Percentiles rank a stretch among this genome's conserved stretches.
Conservation (phyloP, 176 grass and related monocot genomes). For the Hsuehochloa calcarea region DNA sequence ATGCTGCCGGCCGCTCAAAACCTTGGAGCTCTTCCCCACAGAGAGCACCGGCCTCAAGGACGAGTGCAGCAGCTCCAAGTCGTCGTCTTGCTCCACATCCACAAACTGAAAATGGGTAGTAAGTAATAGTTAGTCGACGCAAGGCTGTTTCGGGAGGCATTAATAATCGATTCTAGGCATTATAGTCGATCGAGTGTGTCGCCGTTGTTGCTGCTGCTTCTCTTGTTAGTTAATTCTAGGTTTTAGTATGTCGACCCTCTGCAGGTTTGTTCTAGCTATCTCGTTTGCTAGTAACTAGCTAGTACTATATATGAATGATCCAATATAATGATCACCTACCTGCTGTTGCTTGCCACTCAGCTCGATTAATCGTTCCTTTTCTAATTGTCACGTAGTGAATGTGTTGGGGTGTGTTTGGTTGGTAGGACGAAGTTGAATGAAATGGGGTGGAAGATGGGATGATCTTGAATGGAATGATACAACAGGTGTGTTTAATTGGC, state of each 20-base stretch:
- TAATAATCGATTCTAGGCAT: too few species aligned
- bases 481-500: too few species aligned
- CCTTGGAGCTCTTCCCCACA: conserved; percentile 83
- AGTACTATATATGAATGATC: not conserved
- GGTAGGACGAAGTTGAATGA: too few species aligned
- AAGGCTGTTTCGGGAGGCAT: too few species aligned
- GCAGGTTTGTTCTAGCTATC: not conserved
- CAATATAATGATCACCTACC: not conserved
- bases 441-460: too few species aligned
- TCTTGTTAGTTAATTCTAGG: not conserved
- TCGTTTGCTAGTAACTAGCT: not conserved
- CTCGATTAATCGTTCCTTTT: too few species aligned
- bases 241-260: not conserved
- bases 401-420: too few species aligned
- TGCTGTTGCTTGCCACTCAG: not conserved
- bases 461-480: too few species aligned
- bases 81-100: conserved; percentile 88
- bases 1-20: conserved; percentile 70
- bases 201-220: not conserved
- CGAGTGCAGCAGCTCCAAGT: conserved; percentile 89
- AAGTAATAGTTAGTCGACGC: not conserved
- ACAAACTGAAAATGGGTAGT: conserved; percentile 35
- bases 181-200: not conserved
- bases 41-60: conserved; percentile 78
- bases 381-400: too few species aligned